These are phyloP conservation scores for Diplocarpon rosae DNA, from an alignment of 2,329 filamentous ascomycete genomes.

Conservation along the genomic window DNA sequence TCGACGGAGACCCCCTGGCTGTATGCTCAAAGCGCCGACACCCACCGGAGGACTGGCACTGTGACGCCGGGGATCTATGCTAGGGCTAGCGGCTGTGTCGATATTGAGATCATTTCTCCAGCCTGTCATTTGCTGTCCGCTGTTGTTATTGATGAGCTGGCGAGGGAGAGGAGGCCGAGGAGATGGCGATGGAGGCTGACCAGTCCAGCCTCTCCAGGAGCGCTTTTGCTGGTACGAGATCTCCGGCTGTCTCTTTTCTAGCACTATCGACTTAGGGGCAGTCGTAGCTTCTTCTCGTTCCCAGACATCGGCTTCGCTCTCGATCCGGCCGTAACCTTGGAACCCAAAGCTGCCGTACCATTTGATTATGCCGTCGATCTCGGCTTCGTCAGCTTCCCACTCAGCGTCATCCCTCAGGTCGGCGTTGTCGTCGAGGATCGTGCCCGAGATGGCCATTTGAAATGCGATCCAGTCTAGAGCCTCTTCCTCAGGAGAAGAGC, in stretches of 20 bases:
- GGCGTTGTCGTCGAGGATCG: conserved; percentile 36
- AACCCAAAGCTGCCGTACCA: conserved; percentile 21
- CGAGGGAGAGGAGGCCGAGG: not conserved
- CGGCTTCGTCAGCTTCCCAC: conserved; percentile 13
- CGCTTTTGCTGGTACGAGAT: not conserved
- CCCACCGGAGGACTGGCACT: not conserved
- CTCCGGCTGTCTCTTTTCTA: not conserved
- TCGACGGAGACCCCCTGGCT: not conserved
- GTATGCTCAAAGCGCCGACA: not conserved
- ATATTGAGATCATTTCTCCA: conserved; percentile 1
- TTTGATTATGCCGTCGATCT: conserved; percentile 14
- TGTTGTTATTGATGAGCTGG: not conserved
- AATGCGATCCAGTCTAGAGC: conserved; percentile 53
- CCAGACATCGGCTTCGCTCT: conserved; percentile 4
- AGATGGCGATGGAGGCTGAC: not conserved
- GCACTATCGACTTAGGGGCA: not conserved
- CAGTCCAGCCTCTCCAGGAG: not conserved
- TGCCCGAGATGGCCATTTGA: conserved; percentile 52
- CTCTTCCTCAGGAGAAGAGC: conserved; percentile 30
- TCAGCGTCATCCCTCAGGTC: conserved; percentile 9
- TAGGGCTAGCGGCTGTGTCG: not conserved
- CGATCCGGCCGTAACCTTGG: conserved; percentile 11
- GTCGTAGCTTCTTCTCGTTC: conserved; percentile 1
- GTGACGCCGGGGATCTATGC: not conserved
- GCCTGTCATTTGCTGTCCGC: not conserved